Percentiles rank a stretch among this genome's conserved stretches.
Conservation (phyloP, 257 asterid species). For the Nicotiana undulata region DNA sequence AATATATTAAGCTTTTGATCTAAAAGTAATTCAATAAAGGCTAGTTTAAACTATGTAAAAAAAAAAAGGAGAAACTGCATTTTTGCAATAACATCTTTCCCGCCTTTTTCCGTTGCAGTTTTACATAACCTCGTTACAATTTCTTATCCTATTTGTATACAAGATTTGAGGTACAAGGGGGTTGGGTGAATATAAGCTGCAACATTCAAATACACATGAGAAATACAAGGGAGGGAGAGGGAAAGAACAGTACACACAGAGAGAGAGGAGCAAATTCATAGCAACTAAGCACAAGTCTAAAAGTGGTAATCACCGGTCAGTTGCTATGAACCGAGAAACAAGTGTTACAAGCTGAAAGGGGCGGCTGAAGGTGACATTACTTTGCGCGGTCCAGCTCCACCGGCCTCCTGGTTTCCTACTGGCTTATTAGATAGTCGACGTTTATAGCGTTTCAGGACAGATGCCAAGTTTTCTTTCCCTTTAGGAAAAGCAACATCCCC, state of each 20-base stretch:
- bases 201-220: slow-evolving; percentile 12
- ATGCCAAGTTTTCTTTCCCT: slow-evolving; percentile 84
- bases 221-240: neutral
- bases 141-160: slow-evolving; percentile 29
- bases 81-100: slow-evolving; percentile 12
- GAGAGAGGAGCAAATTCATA: neutral
- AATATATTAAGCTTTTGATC: neutral
- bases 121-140: slow-evolving; percentile 13
- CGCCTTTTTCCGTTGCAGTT: slow-evolving; percentile 8
- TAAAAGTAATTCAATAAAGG: neutral
- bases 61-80: neutral
- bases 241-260: neutral
- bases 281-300: slow-evolving; percentile 13
- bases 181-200: neutral
- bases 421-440: slow-evolving; percentile 73
- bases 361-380: slow-evolving; percentile 19
- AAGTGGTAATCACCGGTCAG: slow-evolving; percentile 9
- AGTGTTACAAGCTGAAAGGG: slow-evolving; percentile 29
- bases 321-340: slow-evolving; percentile 16
- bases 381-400: slow-evolving; percentile 27
- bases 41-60: neutral
- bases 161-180: slow-evolving; percentile 16
- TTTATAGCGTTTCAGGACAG: slow-evolving; percentile 88
- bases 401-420: slow-evolving; percentile 29
- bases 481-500: slow-evolving; percentile 99